Percentiles rank a stretch among this genome's conserved stretches.
phyloP scores from a whole-genome alignment of 345 rosid genomes.

The Murraya paniculata region DNA sequence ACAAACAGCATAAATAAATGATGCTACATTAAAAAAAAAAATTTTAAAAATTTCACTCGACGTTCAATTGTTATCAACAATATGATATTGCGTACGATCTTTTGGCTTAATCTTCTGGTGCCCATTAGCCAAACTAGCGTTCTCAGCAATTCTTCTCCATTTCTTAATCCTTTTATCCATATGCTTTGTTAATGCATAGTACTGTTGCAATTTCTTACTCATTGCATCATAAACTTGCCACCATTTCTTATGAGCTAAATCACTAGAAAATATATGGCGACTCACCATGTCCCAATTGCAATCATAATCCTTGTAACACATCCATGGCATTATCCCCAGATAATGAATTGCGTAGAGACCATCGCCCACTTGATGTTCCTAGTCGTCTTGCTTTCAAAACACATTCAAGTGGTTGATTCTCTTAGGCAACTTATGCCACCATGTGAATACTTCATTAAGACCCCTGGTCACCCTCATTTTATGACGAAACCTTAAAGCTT shows the following conservation, averaged over 20 bases:
- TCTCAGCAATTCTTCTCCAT: conserved; percentile 54
- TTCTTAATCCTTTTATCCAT: conserved; percentile 49
- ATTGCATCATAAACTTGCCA: conserved; percentile 69
- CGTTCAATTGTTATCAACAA: conserved; percentile 9
- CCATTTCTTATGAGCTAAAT: conserved; percentile 57
- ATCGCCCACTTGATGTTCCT: conserved; percentile 7
- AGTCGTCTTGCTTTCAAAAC: conserved; percentile 7
- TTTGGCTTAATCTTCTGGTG: conserved; percentile 62
- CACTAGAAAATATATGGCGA: conserved; percentile 54
- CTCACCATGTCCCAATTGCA: conserved; percentile 72
- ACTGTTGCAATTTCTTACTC: conserved; percentile 48
- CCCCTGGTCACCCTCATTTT: conserved; percentile 92
- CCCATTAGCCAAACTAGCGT: conserved; percentile 33
- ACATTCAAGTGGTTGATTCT: conserved; percentile 51
- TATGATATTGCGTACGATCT: conserved; percentile 48
- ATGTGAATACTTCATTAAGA: conserved; percentile 71
- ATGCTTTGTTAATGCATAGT: conserved; percentile 45
- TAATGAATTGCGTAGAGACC: conserved; percentile 52
- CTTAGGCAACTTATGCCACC: conserved; percentile 82
- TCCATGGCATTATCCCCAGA: conserved; percentile 89
- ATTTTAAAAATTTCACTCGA: too few species aligned
- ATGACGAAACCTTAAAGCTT: conserved; percentile 38
- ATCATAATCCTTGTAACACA: conserved; percentile 83
- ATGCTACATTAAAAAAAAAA: neutral
- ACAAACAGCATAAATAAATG: too few species aligned